Evolutionary conservation across 2,329 filamentous ascomycete genomes (phyloP), one percentile per base, ranked within the genome.

Genomic region (Diaporthe citrichinensis): DNA sequence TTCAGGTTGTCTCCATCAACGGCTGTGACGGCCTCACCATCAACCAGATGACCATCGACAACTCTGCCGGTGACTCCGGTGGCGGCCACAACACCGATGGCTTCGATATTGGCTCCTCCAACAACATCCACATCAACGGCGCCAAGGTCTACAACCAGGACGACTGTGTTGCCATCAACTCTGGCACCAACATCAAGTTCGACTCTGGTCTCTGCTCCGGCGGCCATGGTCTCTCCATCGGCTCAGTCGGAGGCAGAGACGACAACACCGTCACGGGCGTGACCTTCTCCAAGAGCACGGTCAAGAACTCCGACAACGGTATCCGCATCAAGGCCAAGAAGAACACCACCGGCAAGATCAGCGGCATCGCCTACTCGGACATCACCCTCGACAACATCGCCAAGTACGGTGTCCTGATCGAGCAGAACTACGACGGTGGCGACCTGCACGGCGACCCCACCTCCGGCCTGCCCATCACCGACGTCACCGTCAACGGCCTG

Each of bases 91-190:
- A 91, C 84, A 91, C 89, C 9, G 89, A 91, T 78, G 87, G 83
- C 34, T 89, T 89, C 78, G 87, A 89, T 77, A 83, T 90, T 59
- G 86, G 87, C 65, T 82, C 79, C 46, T 88, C 85, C n/a, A 84
- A 82, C 36, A 83, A 83, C 51, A 83, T 91, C 55, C 87, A 83
- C 73, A 90, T 91, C 80, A 84, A 83, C 73, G 86, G 86, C 67
- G 88, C 88, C 44, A 86, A 84, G 73, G 84, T 91, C 77, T 85
- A 88, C 80, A 91, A 91, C 84, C 90, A 91, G 82, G 90, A 91
- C 76, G 90, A 91, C 79, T 91, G 89, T 78, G 81, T 91, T 15
- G 90, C 89, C 55, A 83, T 91, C 80, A 91, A 91, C 84, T 90
- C 87, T 1, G 89, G 89, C 73, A 86, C 74, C 49, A 83, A 81